Evolutionary conservation across 352 stramenopile genomes (phyloP), one percentile per base, ranked within the genome.

Genomic region (Aphanomyces invadans): DNA sequence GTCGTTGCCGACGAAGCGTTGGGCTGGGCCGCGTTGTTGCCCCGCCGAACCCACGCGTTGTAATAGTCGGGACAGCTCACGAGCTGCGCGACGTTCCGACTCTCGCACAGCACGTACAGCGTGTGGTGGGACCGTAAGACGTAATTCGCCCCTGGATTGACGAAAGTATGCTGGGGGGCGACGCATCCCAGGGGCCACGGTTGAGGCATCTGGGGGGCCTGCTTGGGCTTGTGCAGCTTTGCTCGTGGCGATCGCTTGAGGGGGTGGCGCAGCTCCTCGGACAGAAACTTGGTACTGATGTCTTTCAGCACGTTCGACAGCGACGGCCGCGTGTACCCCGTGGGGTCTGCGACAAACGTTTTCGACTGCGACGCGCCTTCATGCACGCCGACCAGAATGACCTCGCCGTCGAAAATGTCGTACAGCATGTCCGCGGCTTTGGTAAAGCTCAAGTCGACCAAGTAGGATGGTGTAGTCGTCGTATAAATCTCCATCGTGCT

Each of bases 31-130:
- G 25, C 29, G 12, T 48, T 62, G 39, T 88, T 80, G 9, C 76
- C 76, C 19, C 64, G 70, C 10, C 56, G 72, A 0, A 86, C 53
- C 78, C 80, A 88, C 0, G 70, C 31, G 25, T 76, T 75, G 39
- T 86, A 66, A 26, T 80, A 70, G 26, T 75, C 70, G 1, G 71
- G 49, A 57, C 84, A 78, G 36, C 75, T 79, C 2, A 72, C 32
- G 21, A 76, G 78, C 42, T 79, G 71, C 12, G 75, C 81, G 28
- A 87, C 68, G 26, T 77, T 81, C 65, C 84, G 83, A 65, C 76
- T 87, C 53, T 88, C 80, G 42, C 80, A 87, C 63, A 88, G 70
- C 32, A 88, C 71, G 68, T 88, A 88, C 23, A 88, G 76, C 46
- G 86, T 74, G 56, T 87, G 78, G 1, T 74, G 75, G 1, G 69